Percentiles rank a stretch among this genome's conserved stretches.
These are phyloP conservation scores for Spathaspora sp. DNA, from an alignment of 1,139 yeast species.

Conservation along the genomic window DNA sequence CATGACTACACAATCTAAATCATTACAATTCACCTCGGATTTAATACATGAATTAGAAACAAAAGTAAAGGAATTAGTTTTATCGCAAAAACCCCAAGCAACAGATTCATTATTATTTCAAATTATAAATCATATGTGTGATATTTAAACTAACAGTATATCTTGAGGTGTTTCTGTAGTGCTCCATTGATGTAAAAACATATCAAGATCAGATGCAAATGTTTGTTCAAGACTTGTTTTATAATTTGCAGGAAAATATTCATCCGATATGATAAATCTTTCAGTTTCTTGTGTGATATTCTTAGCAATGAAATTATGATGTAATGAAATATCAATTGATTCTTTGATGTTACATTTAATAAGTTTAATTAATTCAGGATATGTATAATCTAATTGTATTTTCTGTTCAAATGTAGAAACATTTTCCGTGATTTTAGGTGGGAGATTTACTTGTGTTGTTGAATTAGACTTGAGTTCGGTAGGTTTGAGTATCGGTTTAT, in stretches of 20 bases:
- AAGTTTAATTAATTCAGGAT: slow-evolving; percentile 19
- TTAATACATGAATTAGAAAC: slow-evolving; percentile 6
- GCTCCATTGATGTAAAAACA: slow-evolving; percentile 16
- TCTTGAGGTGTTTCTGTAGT: background rate
- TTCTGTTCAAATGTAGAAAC: slow-evolving; percentile 17
- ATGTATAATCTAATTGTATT: slow-evolving; percentile 17
- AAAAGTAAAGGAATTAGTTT: slow-evolving; percentile 6
- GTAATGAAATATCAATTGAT: slow-evolving; percentile 23
- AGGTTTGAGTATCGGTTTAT: background rate
- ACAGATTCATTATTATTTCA: slow-evolving; percentile 8
- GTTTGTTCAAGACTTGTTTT: background rate
- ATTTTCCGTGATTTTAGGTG: background rate
- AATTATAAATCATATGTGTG: slow-evolving; percentile 10
- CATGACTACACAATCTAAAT: slow-evolving; percentile 16
- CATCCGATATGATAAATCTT: slow-evolving; percentile 15
- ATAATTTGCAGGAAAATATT: background rate
- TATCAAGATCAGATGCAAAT: slow-evolving; percentile 24
- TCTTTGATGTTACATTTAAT: slow-evolving; percentile 14
- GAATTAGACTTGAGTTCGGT: background rate
- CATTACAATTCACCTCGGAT: slow-evolving; percentile 10
- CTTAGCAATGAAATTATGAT: slow-evolving; percentile 24
- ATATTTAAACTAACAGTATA: slow-evolving; percentile 7
- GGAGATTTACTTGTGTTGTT: background rate
- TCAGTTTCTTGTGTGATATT: slow-evolving; percentile 21
- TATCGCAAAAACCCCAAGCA: background rate